Conservation (phyloP, 768 basidiomycete species). For the Mrakia hoshinonis region DNA sequence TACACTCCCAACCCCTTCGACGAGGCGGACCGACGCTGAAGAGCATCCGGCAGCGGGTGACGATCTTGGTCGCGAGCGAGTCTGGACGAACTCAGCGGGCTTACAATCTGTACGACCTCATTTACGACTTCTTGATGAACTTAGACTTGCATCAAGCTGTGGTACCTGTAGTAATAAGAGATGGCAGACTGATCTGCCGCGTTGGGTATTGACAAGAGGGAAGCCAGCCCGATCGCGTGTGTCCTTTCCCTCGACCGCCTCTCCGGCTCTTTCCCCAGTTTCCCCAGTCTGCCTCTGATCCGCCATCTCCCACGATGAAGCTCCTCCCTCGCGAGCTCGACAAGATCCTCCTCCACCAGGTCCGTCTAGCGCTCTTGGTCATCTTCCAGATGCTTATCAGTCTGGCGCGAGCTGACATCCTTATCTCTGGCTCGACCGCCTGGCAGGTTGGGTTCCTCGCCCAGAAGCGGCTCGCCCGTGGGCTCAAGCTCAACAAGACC, state of each 20-base stretch:
- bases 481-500: conserved; percentile 71
- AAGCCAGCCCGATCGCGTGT: not conserved
- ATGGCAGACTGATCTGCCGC: no score
- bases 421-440: not conserved
- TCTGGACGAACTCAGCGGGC: no score
- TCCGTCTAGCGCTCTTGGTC: conserved; percentile 29
- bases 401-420: conserved; percentile 15
- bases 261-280: not conserved
- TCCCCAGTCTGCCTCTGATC: not conserved
- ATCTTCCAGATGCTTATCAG: conserved; percentile 24
- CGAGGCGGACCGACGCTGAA: conserved; percentile 2
- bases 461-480: conserved; percentile 90
- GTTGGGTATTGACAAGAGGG: no score
- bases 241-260: not conserved
- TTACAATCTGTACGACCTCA: not conserved
- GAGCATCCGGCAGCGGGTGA: not conserved
- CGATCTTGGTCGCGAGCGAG: no score
- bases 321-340: conserved; percentile 66
- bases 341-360: conserved; percentile 66
- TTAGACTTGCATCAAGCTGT: not conserved
- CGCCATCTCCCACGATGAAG: conserved; percentile 47
- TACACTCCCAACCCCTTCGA: conserved; percentile 27
- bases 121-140: not conserved
- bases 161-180: no score
- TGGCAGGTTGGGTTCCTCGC: conserved; percentile 61